Evolutionary conservation across 2,329 filamentous ascomycete species (phyloP), one percentile per base, ranked within the genome.

Genomic region (Pseudocercospora macadamiae): DNA sequence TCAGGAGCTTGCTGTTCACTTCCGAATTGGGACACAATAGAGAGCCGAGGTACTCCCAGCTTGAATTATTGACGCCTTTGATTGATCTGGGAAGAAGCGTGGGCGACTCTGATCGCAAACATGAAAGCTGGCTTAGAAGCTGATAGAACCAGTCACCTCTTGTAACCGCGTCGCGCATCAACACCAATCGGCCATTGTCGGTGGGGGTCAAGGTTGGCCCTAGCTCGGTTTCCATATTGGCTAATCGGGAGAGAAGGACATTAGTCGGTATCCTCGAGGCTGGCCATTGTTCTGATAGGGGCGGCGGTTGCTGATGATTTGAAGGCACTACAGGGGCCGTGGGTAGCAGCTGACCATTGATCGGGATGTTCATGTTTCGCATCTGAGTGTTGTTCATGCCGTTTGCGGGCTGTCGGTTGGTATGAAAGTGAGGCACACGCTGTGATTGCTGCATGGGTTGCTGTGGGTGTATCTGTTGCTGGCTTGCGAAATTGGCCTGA

Each of bases 111-210:
- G 79, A 80, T 80, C 82, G 84, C 18, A 82, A 68, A 68, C 86
- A 89, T 70, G 85, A 87, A 1, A 88, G 59, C 68, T 90, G 87
- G 68, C 90, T 88, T 10, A 89, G 70, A 4, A 81, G 77, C 51
- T 91, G 65, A 68, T 88, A 92, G 68, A 89, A 84, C 47, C 77
- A 62, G 70, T 93, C 89, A 3, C 79, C 71, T 0, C 70, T 66
- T 1, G 62, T 42, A 63, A 85, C 88, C 1, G 89, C 88, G 21
- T 83, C 76, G 23, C 64, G 68, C 10, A 92, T 74, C 6, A 89
- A 77, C n/a, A 70, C 63, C 30, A 85, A 76, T 26, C 88, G 80
- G 10, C 67, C 68, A 9, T 49, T 47, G 36, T 70, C 68, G 14
- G 56, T 59, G 10, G 9, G 12, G 19, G 57, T 34, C 3, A 59